A percentile compares a stretch with the other conserved stretches of the same genome.
Conservation (phyloP, 495 filamentous ascomycete genomes). For the Hamigera avellanea region DNA sequence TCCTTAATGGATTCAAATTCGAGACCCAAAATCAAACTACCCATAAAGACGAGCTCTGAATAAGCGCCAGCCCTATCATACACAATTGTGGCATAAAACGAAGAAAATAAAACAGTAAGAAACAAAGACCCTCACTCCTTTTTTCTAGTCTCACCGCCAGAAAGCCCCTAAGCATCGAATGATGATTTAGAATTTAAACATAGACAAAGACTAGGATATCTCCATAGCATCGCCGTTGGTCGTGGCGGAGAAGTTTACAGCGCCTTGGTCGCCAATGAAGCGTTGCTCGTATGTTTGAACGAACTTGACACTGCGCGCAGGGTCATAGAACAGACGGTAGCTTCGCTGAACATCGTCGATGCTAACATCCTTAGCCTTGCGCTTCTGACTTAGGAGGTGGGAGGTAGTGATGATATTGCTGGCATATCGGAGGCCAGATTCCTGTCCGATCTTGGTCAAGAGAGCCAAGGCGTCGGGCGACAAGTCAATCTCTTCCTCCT, state of each 20-base stretch:
- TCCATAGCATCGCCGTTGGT: constrained; percentile 81
- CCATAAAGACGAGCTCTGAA: constrained; percentile 14
- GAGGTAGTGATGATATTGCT: constrained; percentile 94
- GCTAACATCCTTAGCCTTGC: constrained; percentile 67
- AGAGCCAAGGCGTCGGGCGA: constrained; percentile 80
- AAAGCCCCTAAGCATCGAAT: constrained; percentile 7
- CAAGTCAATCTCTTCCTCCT: constrained; percentile 91
- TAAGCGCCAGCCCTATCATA: constrained; percentile 38
- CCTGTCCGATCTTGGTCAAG: constrained; percentile 88
- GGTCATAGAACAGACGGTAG: constrained; percentile 89
- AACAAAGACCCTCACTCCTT: constrained; percentile 4
- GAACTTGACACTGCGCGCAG: constrained; percentile 76
- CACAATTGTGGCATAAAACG: constrained; percentile 24
- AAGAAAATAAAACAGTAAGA: constrained; percentile 10
- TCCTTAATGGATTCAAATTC: constrained; percentile 13
- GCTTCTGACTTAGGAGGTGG: constrained; percentile 67
- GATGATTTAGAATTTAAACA: constrained; percentile 9
- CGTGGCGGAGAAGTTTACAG: constrained; percentile 54
- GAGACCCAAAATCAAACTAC: constrained; percentile 15
- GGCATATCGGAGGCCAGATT: constrained; percentile 84
- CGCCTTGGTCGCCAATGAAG: constrained; percentile 79
- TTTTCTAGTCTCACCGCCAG: constrained; percentile 7
- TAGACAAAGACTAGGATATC: constrained; percentile 40
- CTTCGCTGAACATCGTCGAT: constrained; percentile 85
- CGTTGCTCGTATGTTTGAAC: constrained; percentile 82